Base-by-base conservation (phyloP, 2,329 filamentous ascomycete genomes). In the Sarocladium strictum region DNA sequence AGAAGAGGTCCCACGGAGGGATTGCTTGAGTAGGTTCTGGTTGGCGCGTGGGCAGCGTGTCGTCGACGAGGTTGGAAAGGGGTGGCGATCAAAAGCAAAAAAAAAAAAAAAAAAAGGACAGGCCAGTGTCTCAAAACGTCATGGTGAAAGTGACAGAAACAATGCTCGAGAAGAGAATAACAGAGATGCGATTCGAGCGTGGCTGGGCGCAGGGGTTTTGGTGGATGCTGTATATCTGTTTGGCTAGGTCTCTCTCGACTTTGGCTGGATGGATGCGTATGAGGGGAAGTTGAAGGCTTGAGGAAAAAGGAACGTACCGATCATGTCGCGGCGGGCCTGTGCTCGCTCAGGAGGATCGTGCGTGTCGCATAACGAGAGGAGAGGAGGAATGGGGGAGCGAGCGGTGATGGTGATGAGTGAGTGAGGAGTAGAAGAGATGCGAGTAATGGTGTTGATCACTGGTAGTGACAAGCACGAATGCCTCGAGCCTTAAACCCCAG, bases 121-220 rank as follows among this genome's bases (percentile, higher is more conserved):
- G 24, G 43, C 19, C 14, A 19, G 47, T 51, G 47, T 51, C 47
- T 51, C 47, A 51, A 19, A 32, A 51, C 47, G 47, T 51, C 47
- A 51, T 51, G 47, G 27, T n/a, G 24, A 47, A 27, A 4, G 19
- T 14, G 17, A 14, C 38, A 17, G 17, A 17, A 17, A 14, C 38
- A 17, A 19, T 23, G 19, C 3, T 21, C 4, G 23, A n/a, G 7
- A 17, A 11, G 15, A 51, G 47, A 12, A 33, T 35, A 35, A n/a
- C 17, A 35, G 47, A 19, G 23, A 23, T 26, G 47, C 27, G 47
- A 35, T 35, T 32, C 26, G 27, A 33, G 27, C 23, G 47, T 33
- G 47, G 47, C 47, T 51, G 47, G 47, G 26, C 47, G 43, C 47
- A 51, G 47, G 47, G 47, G 47, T 27, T n/a, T 21, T 15, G 43